Base-by-base conservation (phyloP, 306 rosid species). In the Corylus avellana region DNA sequence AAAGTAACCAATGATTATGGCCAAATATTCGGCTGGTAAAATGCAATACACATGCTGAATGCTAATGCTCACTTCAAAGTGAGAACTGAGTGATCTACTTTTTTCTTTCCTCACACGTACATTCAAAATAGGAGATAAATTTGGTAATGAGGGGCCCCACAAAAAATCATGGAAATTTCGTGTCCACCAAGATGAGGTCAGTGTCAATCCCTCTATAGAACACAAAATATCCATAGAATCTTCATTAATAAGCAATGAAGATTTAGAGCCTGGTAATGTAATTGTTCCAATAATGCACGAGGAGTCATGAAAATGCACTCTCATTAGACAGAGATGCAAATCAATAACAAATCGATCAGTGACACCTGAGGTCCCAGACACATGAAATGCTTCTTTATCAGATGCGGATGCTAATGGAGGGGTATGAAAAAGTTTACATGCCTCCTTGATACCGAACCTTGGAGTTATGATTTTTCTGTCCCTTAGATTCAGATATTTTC, bases 41-140 rank as follows among this genome's bases (percentile, higher is more conserved):
- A 92, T 74, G 84, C 97, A 95, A 87, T 78, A 86, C 32, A 95
- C 98, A 85, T 95, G 97, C 84, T 95, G 98, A 57, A 92, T 67
- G 62, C 92, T 74, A 16, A 94, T 59, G 82, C 89, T 82, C 75
- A 94, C 77, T 85, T 92, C 98, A 70, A 88, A 70, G 69, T 67
- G 73, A n/a, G 84, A 81, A 77, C 87, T 75, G 62, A 82, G 82
- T 53, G 88, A 75, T 37, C 73, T 77, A 63, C 57, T 77, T 32
- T 62, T 85, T 68, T 63, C 84, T 81, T 87, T 90, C 83, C 85
- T 86, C 70, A 92, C 83, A 35, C 97, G 91, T 14, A 94, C 59
- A 79, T 94, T 94, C 77, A 94, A 73, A 84, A 94, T 84, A 44
- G 98, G 95, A 73, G 97, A 91, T 55, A 94, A 75, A 86, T 86